These are phyloP conservation scores for Solanum chaucha DNA, from an alignment of 257 asterid species.

Conservation along the genomic window DNA sequence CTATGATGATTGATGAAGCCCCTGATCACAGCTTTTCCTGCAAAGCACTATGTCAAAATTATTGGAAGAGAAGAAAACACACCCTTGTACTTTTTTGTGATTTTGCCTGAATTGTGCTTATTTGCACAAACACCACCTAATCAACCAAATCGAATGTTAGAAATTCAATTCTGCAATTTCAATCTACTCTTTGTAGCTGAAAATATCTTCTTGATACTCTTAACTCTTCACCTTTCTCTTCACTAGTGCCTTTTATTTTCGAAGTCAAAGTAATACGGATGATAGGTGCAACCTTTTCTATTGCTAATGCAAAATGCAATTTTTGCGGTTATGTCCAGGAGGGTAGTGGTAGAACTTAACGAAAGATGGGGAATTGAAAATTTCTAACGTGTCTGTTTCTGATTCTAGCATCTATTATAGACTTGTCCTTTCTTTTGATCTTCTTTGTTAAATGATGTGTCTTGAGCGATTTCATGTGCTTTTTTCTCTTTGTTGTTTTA, in stretches of 20 bases:
- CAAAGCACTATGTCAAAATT: background rate
- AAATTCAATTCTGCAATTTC: background rate
- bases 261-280: background rate
- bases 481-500: background rate
- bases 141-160: background rate
- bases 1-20: background rate
- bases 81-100: background rate
- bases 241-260: background rate
- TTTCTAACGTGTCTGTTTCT: background rate
- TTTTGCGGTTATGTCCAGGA: background rate
- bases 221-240: background rate
- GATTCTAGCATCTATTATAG: background rate
- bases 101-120: background rate
- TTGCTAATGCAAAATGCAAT: background rate
- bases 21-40: background rate
- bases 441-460: background rate
- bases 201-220: background rate
- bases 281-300: background rate
- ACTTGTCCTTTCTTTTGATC: background rate
- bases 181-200: background rate
- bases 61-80: background rate
- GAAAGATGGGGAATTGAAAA: background rate
- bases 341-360: background rate
- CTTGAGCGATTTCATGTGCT: background rate
- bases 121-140: background rate